Evolutionary conservation across 1,139 yeast species (phyloP), one percentile per base, ranked within the genome.

Genomic region (Yamadazyma atlantica): DNA sequence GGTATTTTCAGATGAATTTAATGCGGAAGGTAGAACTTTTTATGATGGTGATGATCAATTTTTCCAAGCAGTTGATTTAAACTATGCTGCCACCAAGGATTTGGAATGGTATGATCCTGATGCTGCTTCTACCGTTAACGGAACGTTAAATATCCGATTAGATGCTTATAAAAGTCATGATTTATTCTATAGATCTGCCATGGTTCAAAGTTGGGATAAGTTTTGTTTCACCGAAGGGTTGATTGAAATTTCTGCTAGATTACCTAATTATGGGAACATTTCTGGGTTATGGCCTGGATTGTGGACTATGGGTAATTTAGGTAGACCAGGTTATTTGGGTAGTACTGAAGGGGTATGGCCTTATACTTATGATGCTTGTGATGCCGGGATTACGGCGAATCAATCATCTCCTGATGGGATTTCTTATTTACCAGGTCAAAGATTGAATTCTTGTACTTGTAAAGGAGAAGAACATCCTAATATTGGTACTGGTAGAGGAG

Each of bases 91-190:
- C 22, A 87, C 96, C 2, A 59, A 73, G 42, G 95, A 87, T 67
- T 69, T 85, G 53, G 95, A 87, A 64, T 87, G 95, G 95, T 87
- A 87, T 57, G 80, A 78, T 44, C 95, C 96, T 2, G 95, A 86
- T 57, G 94, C 94, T 4, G 77, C 68, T 2, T 69, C 78, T 6
- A 87, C 95, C 1, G 69, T 60, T 5, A 74, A 81, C 44, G 96
- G 95, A 36, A 67, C 86, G 1, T 62, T 85, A 32, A 64, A 66
- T 34, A 53, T 87, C n/a, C 69, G 80, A 37, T 65, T 87, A 76
- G 95, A 86, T 53, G 89, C 94, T 4, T 82, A 64, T 55, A 65
- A 75, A 45, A 84, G 81, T 54, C 92, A 86, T 58, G 72, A 80
- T 48, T 64, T 87, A 44, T 81, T 75, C 54, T 87, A 86, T 60